Conservation (phyloP, 306 rosid species). For the Dryas alaskensis region DNA sequence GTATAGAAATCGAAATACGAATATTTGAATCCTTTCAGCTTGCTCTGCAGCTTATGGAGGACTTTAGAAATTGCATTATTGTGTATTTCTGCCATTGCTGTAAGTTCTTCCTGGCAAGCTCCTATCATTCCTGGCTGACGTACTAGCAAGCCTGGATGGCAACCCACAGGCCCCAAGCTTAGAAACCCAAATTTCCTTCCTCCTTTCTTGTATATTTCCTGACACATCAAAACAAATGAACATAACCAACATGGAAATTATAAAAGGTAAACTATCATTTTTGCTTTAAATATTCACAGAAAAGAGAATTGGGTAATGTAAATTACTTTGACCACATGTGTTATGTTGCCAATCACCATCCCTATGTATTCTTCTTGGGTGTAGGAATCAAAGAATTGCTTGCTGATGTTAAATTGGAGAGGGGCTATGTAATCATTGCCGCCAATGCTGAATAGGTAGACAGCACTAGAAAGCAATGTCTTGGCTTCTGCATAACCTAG, state of each 20-base stretch:
- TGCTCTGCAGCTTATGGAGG: slow-evolving; percentile 26
- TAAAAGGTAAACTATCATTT: too few species aligned
- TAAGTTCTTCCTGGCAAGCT: slow-evolving; percentile 30
- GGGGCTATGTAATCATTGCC: slow-evolving; percentile 9
- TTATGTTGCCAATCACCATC: slow-evolving; percentile 38
- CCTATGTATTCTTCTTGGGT: slow-evolving; percentile 30
- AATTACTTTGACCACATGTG: slow-evolving; percentile 28
- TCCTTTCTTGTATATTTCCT: slow-evolving; percentile 37
- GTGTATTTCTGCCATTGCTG: slow-evolving; percentile 38
- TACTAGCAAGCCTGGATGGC: slow-evolving; percentile 30
- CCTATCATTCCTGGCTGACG: slow-evolving; percentile 7
- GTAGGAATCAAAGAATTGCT: slow-evolving; percentile 13
- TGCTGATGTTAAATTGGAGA: background rate
- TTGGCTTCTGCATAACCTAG: slow-evolving; percentile 34
- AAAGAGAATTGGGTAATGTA: background rate
- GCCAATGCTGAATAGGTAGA: slow-evolving; percentile 35
- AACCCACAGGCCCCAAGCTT: slow-evolving; percentile 12
- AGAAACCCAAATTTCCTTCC: slow-evolving; percentile 45
- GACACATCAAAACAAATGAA: background rate
- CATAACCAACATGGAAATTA: background rate
- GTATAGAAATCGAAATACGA: slow-evolving; percentile 27
- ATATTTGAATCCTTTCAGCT: slow-evolving; percentile 40
- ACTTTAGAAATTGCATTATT: slow-evolving; percentile 22
- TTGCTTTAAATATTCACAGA: too few species aligned
- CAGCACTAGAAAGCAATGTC: slow-evolving; percentile 36